phyloP scores from a whole-genome alignment of 768 basidiomycete species.

The Rhodotorula babjevae region DNA sequence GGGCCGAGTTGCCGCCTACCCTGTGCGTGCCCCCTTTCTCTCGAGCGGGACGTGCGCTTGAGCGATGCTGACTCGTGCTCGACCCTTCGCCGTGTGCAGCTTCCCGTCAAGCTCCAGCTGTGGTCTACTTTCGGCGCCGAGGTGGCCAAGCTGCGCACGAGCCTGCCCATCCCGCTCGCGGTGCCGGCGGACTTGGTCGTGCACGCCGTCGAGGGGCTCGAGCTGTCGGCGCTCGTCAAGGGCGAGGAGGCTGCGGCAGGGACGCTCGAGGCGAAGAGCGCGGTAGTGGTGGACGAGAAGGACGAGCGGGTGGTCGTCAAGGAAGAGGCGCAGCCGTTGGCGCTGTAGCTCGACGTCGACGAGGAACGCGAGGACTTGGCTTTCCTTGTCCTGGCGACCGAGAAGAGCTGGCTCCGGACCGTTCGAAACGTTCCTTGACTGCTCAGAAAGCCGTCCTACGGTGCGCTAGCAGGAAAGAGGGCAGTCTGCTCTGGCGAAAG shows the following conservation, averaged over 20 bases:
- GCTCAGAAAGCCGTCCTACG: too few relatives aligned
- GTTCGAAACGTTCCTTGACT: too few relatives aligned
- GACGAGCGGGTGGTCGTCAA: background rate
- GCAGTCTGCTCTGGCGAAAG: too few relatives aligned
- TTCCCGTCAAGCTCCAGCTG: background rate
- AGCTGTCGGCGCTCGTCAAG: background rate
- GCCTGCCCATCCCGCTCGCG: background rate
- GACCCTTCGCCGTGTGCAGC: background rate
- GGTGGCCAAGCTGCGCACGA: background rate
- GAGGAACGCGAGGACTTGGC: too few relatives aligned
- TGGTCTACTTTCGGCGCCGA: background rate
- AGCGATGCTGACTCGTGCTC: background rate
- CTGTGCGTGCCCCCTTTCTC: background rate
- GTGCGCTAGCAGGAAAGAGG: too few relatives aligned
- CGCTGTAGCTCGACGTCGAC: too few relatives aligned
- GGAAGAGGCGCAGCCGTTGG: background rate
- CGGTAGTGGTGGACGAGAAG: background rate
- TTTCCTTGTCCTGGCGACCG: too few relatives aligned
- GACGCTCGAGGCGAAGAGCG: too few relatives aligned
- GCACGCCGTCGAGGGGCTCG: background rate
- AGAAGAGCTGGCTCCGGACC: too few relatives aligned
- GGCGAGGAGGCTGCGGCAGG: too few relatives aligned
- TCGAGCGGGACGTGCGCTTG: background rate
- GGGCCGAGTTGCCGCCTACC: conserved; percentile 15
- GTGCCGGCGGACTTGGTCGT: background rate